These are phyloP conservation scores for Epichloe sp. DNA, from an alignment of 2,329 filamentous ascomycete species.

Conservation along the genomic window DNA sequence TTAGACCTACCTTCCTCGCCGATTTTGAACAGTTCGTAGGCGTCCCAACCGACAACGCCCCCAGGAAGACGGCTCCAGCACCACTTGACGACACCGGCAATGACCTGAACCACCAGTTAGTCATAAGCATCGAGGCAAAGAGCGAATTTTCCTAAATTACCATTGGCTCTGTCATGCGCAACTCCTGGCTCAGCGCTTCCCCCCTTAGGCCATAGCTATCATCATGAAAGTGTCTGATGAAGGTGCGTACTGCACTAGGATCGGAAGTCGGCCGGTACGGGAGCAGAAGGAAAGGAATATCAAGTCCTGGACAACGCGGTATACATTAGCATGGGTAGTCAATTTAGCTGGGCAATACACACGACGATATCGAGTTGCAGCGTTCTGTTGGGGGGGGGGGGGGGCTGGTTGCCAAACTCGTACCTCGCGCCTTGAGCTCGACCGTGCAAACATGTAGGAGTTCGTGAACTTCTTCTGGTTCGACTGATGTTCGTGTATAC, in stretches of 20 bases:
- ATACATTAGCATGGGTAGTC: slow-evolving; percentile 1
- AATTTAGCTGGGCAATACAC: background rate
- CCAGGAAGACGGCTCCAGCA: slow-evolving; percentile 89
- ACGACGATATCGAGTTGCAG: background rate
- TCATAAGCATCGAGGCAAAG: background rate
- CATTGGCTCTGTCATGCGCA: slow-evolving; percentile 88
- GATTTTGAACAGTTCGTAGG: slow-evolving; percentile 89
- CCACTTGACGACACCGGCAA: slow-evolving; percentile 94
- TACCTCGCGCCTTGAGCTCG: slow-evolving; percentile 92
- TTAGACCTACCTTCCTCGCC: slow-evolving; percentile 68
- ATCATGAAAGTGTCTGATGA: slow-evolving; percentile 86
- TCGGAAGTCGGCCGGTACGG: slow-evolving; percentile 91
- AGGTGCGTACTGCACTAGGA: slow-evolving; percentile 80
- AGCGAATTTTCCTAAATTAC: slow-evolving; percentile 37
- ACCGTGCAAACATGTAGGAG: slow-evolving; percentile 72
- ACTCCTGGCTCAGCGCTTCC: slow-evolving; percentile 64
- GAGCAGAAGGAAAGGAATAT: slow-evolving; percentile 83
- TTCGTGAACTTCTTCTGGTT: slow-evolving; percentile 83
- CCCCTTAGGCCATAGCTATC: slow-evolving; percentile 51
- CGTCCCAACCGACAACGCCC: slow-evolving; percentile 92
- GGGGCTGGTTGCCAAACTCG: slow-evolving; percentile 16
- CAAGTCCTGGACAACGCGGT: slow-evolving; percentile 46
- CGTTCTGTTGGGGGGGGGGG: background rate
- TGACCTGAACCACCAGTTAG: slow-evolving; percentile 45
- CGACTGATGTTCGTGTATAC: slow-evolving; percentile 69